phyloP scores from a whole-genome alignment of 371 early-diverging fungal genomes.

The Mucor lusitanicus region DNA sequence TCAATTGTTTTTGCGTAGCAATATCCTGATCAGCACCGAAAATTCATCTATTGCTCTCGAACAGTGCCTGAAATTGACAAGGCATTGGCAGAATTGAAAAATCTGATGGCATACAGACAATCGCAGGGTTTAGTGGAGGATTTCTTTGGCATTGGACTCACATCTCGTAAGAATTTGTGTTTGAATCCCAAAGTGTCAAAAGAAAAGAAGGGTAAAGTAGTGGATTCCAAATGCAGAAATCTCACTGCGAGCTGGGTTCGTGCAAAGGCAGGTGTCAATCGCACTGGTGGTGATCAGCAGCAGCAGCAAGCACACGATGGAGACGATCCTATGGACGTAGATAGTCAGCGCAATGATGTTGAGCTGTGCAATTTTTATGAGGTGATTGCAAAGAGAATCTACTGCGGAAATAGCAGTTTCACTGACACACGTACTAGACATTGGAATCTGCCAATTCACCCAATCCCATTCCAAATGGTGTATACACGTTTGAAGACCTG shows the following conservation, averaged over 20 bases:
- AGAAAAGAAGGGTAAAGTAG: slow-evolving; percentile 84
- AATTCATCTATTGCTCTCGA: slow-evolving; percentile 98
- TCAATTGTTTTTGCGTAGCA: slow-evolving; percentile 31
- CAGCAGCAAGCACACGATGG: slow-evolving; percentile 26
- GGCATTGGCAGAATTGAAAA: slow-evolving; percentile 95
- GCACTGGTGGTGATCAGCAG: slow-evolving; percentile 29
- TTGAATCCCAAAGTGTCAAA: slow-evolving; percentile 86
- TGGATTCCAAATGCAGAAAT: slow-evolving; percentile 91
- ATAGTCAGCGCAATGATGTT: slow-evolving; percentile 32
- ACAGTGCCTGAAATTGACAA: slow-evolving; percentile 99
- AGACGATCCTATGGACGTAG: slow-evolving; percentile 32
- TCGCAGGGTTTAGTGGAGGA: slow-evolving; percentile 69
- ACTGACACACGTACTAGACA: slow-evolving; percentile 28
- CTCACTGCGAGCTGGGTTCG: slow-evolving; percentile 96
- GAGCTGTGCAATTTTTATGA: slow-evolving; percentile 88
- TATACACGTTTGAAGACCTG: slow-evolving; percentile 96
- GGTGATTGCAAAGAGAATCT: slow-evolving; percentile 29
- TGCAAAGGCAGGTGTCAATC: slow-evolving; percentile 59
- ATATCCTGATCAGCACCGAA: slow-evolving; percentile 87
- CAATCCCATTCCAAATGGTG: slow-evolving; percentile 83
- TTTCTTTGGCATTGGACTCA: slow-evolving; percentile 95
- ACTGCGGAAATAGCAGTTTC: neutral
- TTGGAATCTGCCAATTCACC: slow-evolving; percentile 71
- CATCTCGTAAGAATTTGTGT: slow-evolving; percentile 96
- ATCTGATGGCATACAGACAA: slow-evolving; percentile 86